Evolutionary conservation across 2,329 filamentous ascomycete species (phyloP), one percentile per base, ranked within the genome.

Genomic region (Pyrenophora teres): DNA sequence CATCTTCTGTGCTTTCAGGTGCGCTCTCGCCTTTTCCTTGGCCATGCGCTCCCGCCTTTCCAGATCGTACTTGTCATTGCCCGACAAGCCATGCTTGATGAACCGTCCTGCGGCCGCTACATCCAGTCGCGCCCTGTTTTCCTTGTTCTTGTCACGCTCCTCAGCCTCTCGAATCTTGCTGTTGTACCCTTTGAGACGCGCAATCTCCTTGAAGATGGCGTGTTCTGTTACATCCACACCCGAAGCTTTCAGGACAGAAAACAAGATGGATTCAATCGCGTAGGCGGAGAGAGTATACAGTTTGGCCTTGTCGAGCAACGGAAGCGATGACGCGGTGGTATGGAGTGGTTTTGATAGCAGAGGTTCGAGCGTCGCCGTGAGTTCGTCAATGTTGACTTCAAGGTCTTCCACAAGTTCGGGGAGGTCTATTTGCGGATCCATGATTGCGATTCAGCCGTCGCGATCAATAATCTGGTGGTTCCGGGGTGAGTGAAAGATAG

Each of bases 241-340:
- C 62, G 91, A 87, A 7, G 97, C 82, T 56, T 87, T 86, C 18
- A 99, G 80, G 56, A 89, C 87, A 45, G 88, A 89, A 74, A 96
- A 97, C 6, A 99, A 78, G 8, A 96, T 78, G 0, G 92, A 95
- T 69, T 97, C 93, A 57, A 99, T 87, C 0, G 92, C 84, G 73
- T 97, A 99, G 15, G 91, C 88, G 44, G 87, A 81, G 16, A 96
- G 80, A n/a, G 94, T 87, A 70, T 95, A 91, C 53, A 97, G 85
- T 77, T 97, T 97, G 6, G 94, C 92, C 77, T 91, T 92, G 78
- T 97, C 93, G 54, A 99, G 81, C n/a, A 97, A 81, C 1, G 93
- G 92, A 6, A 97, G 81, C 69, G 91, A 91, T 48, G 85, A 87
- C 4, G 90, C 85, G 50, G 85, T 83, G 35, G 87, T 84, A 43